Evolutionary conservation across 306 rosid genomes (phyloP), one percentile per base, ranked within the genome.

Genomic region (Quercus ilex): DNA sequence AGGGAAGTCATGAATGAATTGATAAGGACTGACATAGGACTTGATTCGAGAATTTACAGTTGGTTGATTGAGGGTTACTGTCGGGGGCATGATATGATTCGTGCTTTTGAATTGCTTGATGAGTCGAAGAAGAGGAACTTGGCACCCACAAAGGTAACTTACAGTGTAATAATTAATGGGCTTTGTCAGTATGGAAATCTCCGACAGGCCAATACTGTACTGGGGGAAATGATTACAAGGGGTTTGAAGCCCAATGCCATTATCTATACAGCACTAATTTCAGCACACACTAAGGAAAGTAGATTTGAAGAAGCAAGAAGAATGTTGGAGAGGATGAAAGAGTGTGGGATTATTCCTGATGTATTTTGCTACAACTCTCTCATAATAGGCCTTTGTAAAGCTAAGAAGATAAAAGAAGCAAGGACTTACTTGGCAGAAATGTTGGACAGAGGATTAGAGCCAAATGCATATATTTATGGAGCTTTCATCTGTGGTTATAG

Each of bases 391-490:
- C 69, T 78, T 13, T 78, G 81, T 56, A 78, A 51, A 56, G 69
- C 81, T 56, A 67, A 56, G 69, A 78, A 78, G 81, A 55, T 78
- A 53, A 75, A 78, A 68, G 81, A 68, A 69, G 81, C 81, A 14
- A 20, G 64, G 69, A 26, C 30, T 55, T 69, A 20, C 43, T 55
- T 69, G n/a, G 57, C 3, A 20, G 75, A 78, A 55, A 69, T 69
- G 71, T 56, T 78, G 56, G 51, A 25, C 21, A 25, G 23, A 55
- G 75, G 74, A 55, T 33, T 69, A n/a, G 70, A 78, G 69, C 81
- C 81, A 55, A 69, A 69, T 78, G 41, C 28, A 20, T 78, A 69
- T 78, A 78, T 75, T 15, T 78, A 78, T 69, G 81, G 81, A 69
- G 81, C 81, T 69, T 78, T 78, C 58, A 78, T 78, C 75, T 55